phyloP scores from a whole-genome alignment of 2,329 filamentous ascomycete species.

The Zopfia rhizophila region DNA sequence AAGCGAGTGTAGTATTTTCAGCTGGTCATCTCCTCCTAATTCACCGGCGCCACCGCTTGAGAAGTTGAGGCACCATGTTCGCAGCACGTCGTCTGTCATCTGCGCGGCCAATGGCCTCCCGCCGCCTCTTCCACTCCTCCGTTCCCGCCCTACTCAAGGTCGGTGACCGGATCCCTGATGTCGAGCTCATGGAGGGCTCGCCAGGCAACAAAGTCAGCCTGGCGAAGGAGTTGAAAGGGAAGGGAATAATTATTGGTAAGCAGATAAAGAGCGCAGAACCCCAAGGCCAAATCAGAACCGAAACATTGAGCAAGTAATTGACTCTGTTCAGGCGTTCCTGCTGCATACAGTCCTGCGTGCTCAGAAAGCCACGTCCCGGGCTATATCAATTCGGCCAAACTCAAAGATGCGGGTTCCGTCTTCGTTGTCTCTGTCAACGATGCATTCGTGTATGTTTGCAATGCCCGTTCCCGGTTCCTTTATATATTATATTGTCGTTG shows the following conservation, averaged over 20 bases:
- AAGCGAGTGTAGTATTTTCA: no score
- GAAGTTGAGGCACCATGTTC: conserved; percentile 34
- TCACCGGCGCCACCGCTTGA: no score
- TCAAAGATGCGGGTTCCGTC: conserved; percentile 83
- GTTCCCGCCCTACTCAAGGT: conserved; percentile 73
- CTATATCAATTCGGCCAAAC: conserved; percentile 81
- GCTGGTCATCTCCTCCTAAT: no score
- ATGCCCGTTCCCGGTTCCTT: not conserved
- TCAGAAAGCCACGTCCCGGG: conserved; percentile 81
- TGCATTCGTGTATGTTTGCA: conserved; percentile 80
- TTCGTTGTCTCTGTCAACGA: conserved; percentile 93
- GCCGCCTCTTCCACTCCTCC: conserved; percentile 70
- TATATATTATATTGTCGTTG: no score
- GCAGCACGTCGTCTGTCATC: conserved; percentile 41
- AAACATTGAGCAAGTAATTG: conserved; percentile 42
- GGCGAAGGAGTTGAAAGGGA: conserved; percentile 75
- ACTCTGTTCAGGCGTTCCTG: conserved; percentile 47
- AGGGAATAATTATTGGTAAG: conserved; percentile 77
- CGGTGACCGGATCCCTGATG: conserved; percentile 80
- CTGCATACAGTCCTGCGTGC: conserved; percentile 67
- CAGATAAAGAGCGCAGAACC: conserved; percentile 7
- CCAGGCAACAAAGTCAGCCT: conserved; percentile 93
- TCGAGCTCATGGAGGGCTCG: conserved; percentile 84
- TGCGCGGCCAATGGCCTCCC: conserved; percentile 30
- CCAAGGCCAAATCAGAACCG: conserved; percentile 3